These are phyloP conservation scores for Bruguiera hainesii DNA, from an alignment of 441 rosid species.

Conservation along the genomic window DNA sequence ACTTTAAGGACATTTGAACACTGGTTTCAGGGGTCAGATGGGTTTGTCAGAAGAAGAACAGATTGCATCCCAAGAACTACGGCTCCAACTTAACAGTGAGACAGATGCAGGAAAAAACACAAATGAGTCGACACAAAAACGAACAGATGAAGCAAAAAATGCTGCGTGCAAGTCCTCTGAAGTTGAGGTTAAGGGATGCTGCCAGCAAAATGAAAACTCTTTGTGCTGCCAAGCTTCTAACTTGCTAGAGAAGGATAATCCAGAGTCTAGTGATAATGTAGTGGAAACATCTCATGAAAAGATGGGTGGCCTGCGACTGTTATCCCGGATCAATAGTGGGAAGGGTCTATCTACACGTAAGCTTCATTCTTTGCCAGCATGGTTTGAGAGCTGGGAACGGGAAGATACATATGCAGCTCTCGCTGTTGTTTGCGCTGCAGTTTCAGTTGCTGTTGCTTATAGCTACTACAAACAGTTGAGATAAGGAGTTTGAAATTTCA, in stretches of 20 bases:
- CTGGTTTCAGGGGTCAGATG: slow-evolving; percentile 81
- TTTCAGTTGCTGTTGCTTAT: slow-evolving; percentile 74
- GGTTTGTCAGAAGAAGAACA: slow-evolving; percentile 81
- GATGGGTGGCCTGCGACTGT: slow-evolving; percentile 36
- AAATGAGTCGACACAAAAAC: slow-evolving; percentile 31
- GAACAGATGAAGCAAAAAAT: slow-evolving; percentile 25
- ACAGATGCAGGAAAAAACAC: slow-evolving; percentile 24
- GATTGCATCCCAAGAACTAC: slow-evolving; percentile 51
- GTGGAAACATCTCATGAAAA: slow-evolving; percentile 47
- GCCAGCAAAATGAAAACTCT: slow-evolving; percentile 61
- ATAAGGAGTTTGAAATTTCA: slow-evolving; percentile 10
- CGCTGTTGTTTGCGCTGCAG: slow-evolving; percentile 78
- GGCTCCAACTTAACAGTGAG: slow-evolving; percentile 48
- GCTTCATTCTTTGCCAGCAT: slow-evolving; percentile 65
- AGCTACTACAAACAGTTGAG: slow-evolving; percentile 69
- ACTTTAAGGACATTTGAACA: slow-evolving; percentile 5
- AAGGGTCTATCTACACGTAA: slow-evolving; percentile 38
- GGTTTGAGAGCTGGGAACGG: slow-evolving; percentile 90
- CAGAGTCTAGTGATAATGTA: slow-evolving; percentile 27
- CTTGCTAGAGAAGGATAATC: slow-evolving; percentile 26
- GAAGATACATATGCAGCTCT: slow-evolving; percentile 90
- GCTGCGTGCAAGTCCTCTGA: slow-evolving; percentile 28
- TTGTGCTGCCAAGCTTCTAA: slow-evolving; percentile 48
- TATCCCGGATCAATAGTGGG: slow-evolving; percentile 35
- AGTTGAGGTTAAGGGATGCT: slow-evolving; percentile 46